Base-by-base conservation (phyloP, 179 eudicot genomes). In the Actinidia arguta region DNA sequence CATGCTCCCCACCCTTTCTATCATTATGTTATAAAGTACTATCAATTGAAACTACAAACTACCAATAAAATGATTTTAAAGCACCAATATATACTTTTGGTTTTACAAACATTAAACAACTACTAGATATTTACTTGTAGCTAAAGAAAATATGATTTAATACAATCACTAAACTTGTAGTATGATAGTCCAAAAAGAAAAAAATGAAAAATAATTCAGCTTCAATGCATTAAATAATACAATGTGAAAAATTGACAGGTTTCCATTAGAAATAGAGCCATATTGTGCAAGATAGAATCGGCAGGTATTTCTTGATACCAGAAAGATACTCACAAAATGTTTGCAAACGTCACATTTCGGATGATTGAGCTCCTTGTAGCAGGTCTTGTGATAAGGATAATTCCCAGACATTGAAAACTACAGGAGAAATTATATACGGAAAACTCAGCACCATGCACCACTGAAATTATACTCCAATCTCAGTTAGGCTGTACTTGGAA, bases 261-360 rank as follows among this genome's bases (percentile, higher is more conserved):
- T 69, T 44, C 22, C 66, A 69, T n/a, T 54, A 27, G 17, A 13
- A 79, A 55, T 17, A 51, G 75, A 39, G 42, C 36, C 75, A 36
- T 51, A 55, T 39, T 67, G 63, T 79, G 74, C 62, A 31, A 50
- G 75, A 78, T 17, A 66, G 61, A 76, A 42, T 64, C 20, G 61
- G 55, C 64, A 71, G 75, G 17, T 73, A 70, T 75, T 46, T 81
- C 72, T 80, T 48, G 70, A 63, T 48, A 76, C 59, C 16, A 36
- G 13, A 44, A 44, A 82, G 78, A 69, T 66, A 91, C 98, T 93
- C 83, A 95, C 98, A 87, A 91, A 91, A 82, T 91, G 88, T 71
- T 86, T 90, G 88, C 98, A 95, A 73, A 95, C 91, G 72, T 93
- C 97, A 75, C 97, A 95, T 86, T 95, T 93, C 55, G 98, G 98